Base-by-base conservation (phyloP, 768 basidiomycete genomes). In the Lactarius akahatsu region DNA sequence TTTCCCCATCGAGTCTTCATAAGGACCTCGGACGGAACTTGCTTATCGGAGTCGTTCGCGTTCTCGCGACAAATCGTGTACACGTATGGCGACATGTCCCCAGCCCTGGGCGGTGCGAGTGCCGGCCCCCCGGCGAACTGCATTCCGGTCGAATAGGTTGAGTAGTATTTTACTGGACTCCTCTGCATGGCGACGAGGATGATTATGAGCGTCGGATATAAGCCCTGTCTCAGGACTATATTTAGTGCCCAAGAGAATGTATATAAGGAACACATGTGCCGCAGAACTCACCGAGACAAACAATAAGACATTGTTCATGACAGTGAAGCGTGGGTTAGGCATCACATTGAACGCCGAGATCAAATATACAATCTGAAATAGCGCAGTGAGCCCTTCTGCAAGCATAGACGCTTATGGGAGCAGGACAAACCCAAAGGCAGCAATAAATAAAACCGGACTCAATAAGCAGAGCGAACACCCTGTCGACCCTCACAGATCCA, bases 181-280 rank as follows among this genome's bases (percentile, higher is more conserved):
- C 54, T 66, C 65, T 66, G 65, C 30, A 32, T n/a, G 32, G 56
- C 57, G 36, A 66, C 65, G 9, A 66, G 57, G 18, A 66, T 50
- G 30, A 66, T 40, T 28, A 66, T 66, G 57, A 62, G 38, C 30
- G 57, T 66, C n/a, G 65, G 65, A 54, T 66, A 62, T 13, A 45
- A 1, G 20, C 61, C 65, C 65, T 66, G 34, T n/a, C 7, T 5
- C 7, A 18, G 10, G 4, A 26, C 7, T 41, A 20, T 26, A 62
- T 57, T 41, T 4, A 66, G 55, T 50, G n/a, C 38, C 28, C 6
- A 15, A 18, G 38, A 1, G 15, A 40, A 40, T 15, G 38, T 38
- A 2, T 11, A 15, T 15, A 5, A 40, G 4, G 38, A 38, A 3
- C 13, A 23, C 11, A 23, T 20, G n/a, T 47, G 11, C 3, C 28